Base-by-base conservation (phyloP, 805 yeast genomes). In the Cyberlindnera mycetangii region DNA sequence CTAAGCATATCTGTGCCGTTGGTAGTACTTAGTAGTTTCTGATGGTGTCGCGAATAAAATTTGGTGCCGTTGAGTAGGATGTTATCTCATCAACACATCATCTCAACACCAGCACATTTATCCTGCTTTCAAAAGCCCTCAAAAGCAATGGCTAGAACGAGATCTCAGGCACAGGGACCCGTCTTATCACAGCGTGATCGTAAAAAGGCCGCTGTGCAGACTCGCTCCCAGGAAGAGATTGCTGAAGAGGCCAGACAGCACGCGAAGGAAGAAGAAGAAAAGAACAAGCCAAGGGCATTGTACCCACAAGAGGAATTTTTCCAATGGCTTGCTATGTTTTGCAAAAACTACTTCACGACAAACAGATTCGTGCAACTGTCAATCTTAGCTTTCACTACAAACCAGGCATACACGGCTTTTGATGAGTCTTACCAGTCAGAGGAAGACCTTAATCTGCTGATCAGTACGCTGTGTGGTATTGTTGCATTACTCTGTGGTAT, bases 341-440 rank as follows among this genome's bases (percentile, higher is more conserved):
- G 53, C 17, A 58, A 43, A 17, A 40, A 51, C 14, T 22, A 60
- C 25, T 17, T 62, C 24, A 47, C 52, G 2, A 52, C 59, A 1
- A 57, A 55, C 24, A 56, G 51, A 41, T 39, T 64, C 22, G 45
- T 58, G 12, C 67, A 65, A 42, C 14, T 57, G 19, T 52, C 56
- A 2, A 49, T 55, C 7, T 40, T 65, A 7, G 58, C 58, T 1
- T 50, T 58, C 15, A 47, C 61, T 7, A 40, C 44, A 3, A 55
- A 64, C 27, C 52, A 54, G 17, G 51, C 58, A 1, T 59, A 52
- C 35, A 10, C 49, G 24, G 49, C 56, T 9, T 50, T 41, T 27
- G 50, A 37, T 16, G 32, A 6, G 37, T 32, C 24, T 32, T 51
- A 30, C 20, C 34, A 19, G 14, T 38, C 56, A 9, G 47, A 47